These are phyloP conservation scores for Debaryomyces sp. DNA, from an alignment of 1,139 yeast species.

Conservation along the genomic window DNA sequence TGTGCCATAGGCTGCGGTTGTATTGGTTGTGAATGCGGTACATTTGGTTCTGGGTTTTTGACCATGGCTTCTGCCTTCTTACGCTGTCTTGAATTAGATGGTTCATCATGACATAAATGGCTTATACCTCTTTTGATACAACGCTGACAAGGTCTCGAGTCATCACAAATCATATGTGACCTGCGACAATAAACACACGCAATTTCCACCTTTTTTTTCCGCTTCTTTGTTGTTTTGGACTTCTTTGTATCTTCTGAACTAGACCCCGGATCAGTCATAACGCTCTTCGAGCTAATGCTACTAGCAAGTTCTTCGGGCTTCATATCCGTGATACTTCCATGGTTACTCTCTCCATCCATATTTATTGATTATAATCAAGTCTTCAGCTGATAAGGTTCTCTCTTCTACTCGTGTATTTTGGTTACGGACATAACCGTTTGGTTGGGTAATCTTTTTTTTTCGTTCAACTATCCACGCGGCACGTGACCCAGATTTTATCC, in stretches of 20 bases:
- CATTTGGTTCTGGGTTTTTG: conserved; percentile 1
- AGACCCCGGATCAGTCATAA: not conserved
- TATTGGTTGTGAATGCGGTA: not conserved
- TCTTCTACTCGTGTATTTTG: not conserved
- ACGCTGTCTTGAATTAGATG: conserved; percentile 47
- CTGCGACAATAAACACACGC: conserved; percentile 94
- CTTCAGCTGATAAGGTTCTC: not conserved
- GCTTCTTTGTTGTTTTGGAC: conserved; percentile 23
- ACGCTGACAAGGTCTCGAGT: conserved; percentile 80
- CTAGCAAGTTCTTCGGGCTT: conserved; percentile 7
- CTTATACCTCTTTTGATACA: conserved; percentile 89
- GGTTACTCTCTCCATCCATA: not conserved
- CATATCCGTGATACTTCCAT: not conserved
- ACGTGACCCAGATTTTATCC: not conserved
- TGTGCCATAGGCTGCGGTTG: conserved; percentile 5
- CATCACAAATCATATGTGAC: conserved; percentile 94
- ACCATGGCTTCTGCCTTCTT: conserved; percentile 40
- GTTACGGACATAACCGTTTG: not conserved
- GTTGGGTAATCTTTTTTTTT: conserved; percentile 3
- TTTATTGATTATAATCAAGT: not conserved
- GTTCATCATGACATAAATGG: conserved; percentile 85
- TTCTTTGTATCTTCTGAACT: conserved; percentile 8
- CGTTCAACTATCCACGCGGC: not conserved
- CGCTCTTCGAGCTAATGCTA: not conserved
- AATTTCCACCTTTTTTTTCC: conserved; percentile 59